Conservation (phyloP, 306 rosid genomes). For the Malus orientalis region DNA sequence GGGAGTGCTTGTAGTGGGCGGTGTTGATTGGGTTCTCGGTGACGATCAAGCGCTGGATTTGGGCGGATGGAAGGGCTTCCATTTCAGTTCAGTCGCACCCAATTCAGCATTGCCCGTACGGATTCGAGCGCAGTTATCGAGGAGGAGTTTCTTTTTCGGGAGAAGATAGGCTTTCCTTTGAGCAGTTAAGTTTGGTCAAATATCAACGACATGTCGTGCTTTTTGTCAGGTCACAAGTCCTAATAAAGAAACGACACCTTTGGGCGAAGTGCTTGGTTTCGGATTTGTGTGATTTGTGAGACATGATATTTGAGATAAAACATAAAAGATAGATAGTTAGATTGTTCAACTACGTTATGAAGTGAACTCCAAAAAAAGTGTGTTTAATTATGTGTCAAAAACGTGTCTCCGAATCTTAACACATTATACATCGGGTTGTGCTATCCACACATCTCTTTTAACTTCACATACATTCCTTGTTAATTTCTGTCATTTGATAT, state of each 20-base stretch:
- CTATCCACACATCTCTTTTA: too few relatives aligned
- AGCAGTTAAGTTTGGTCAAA: not conserved
- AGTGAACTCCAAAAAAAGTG: too few relatives aligned
- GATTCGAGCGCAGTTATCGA: not conserved
- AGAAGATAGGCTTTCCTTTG: too few relatives aligned
- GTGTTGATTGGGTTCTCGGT: not conserved
- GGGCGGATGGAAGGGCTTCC: not conserved
- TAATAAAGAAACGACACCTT: too few relatives aligned
- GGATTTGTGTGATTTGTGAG: too few relatives aligned
- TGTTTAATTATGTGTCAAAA: too few relatives aligned
- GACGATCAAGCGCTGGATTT: not conserved
- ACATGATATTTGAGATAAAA: fast-evolving
- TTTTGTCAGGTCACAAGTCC: not conserved
- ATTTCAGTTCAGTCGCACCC: not conserved
- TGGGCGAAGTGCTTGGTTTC: too few relatives aligned
- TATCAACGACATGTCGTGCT: not conserved
- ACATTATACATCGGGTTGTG: too few relatives aligned
- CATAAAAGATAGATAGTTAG: fast-evolving
- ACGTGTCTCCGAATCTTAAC: too few relatives aligned
- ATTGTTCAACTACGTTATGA: too few relatives aligned
- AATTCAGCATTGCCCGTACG: not conserved
- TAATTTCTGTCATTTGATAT: too few relatives aligned
- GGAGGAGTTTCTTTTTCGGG: not conserved
- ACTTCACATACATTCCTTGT: too few relatives aligned
- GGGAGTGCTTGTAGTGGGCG: slow-evolving; percentile 1